Base-by-base conservation (phyloP, 345 rosid genomes). In the Sonneratia alba region DNA sequence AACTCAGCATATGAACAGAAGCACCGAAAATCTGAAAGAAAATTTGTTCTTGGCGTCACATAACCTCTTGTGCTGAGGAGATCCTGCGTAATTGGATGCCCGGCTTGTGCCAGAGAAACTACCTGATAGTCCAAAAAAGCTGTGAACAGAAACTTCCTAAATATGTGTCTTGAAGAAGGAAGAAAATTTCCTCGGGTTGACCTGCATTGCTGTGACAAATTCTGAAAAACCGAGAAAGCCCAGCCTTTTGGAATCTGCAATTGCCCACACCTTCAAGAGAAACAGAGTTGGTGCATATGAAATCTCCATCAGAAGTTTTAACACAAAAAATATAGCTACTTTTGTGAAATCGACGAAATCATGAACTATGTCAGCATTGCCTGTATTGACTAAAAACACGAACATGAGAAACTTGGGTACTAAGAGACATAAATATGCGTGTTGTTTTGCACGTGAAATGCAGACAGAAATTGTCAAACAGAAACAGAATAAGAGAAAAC, bases 191-290 rank as follows among this genome's bases (percentile, higher is more conserved):
- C 68, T 37, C 8, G 21, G 18, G 6, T 36, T 12, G 34, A 83
- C 94, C 97, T 90, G 88, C 90, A 93, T 93, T 63, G 96, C 87
- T 70, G 77, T 71, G n/a, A 88, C 72, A 74, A 91, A 93, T 64
- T 93, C 98, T 70, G 64, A 79, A 74, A 91, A 85, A 71, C 94
- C 91, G 66, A 91, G 92, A 79, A 81, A 94, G 66, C 97, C 95
- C 67, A 86, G 96, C 55, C 96, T 77, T 79, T 84, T 94, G 49
- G 95, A 84, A 85, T 91, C 97, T 27, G 97, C 89, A 75, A 87
- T 86, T 4, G 98, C 96, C 98, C 98, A 94, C 36, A 91, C 87
- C 98, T 94, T 42, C 12, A 22, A 67, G 43, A 40, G 69, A 67
- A 8, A 49, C 38, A 62, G 27, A 37, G 15, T 4, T 15, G 8